These are phyloP conservation scores for Pichia kudriavzevii DNA, from an alignment of 1,139 yeast species.

Conservation along the genomic window DNA sequence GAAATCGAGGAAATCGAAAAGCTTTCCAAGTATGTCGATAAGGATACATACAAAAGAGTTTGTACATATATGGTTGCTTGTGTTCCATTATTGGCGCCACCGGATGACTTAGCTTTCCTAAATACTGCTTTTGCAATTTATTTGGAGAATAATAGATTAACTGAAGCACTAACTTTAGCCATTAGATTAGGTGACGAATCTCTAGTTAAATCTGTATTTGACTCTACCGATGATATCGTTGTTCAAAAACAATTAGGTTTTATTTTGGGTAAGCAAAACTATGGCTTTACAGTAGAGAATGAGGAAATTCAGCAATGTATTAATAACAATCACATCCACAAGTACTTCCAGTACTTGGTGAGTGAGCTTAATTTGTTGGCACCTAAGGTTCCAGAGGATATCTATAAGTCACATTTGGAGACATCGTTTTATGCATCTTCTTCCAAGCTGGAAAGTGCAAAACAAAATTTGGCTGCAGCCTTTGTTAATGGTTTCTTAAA, in stretches of 20 bases:
- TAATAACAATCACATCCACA: slow-evolving; percentile 71
- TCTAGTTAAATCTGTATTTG: slow-evolving; percentile 71
- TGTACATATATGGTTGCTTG: slow-evolving; percentile 93
- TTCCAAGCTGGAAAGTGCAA: slow-evolving; percentile 79
- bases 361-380: slow-evolving; percentile 83
- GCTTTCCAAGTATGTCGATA: slow-evolving; percentile 78
- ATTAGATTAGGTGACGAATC: slow-evolving; percentile 80
- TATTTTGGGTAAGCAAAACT: slow-evolving; percentile 80
- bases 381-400: slow-evolving; percentile 92
- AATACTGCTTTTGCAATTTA: slow-evolving; percentile 89
- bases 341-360: slow-evolving; percentile 70
- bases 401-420: slow-evolving; percentile 86
- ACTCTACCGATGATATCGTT: slow-evolving; percentile 59
- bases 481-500: slow-evolving; percentile 90
- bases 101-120: slow-evolving; percentile 81
- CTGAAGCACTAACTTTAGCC: slow-evolving; percentile 88
- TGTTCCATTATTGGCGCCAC: slow-evolving; percentile 91
- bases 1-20: slow-evolving; percentile 85
- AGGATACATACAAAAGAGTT: slow-evolving; percentile 76
- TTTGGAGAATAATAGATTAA: slow-evolving; percentile 66
- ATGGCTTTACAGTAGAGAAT: slow-evolving; percentile 60
- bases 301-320: slow-evolving; percentile 81
- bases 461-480: slow-evolving; percentile 91
- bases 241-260: slow-evolving; percentile 88
- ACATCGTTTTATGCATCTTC: slow-evolving; percentile 42